These are phyloP conservation scores for Cyberlindnera mycetangii DNA, from an alignment of 805 yeast genomes.

Conservation along the genomic window DNA sequence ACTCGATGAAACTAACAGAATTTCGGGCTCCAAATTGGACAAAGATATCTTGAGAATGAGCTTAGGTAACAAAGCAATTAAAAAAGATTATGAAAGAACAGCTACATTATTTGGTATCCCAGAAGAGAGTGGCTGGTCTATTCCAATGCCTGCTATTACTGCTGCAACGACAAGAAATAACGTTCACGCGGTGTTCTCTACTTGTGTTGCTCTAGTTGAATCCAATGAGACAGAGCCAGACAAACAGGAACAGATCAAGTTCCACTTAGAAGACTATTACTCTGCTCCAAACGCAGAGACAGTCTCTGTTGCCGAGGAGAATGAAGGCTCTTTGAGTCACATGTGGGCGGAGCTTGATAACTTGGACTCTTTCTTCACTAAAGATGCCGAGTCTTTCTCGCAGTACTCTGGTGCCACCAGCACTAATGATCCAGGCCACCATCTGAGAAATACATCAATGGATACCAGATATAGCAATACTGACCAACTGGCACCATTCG, in stretches of 20 bases:
- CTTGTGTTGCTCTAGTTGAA: slow-evolving; percentile 51
- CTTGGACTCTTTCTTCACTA: slow-evolving; percentile 83
- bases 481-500: slow-evolving; percentile 49
- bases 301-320: slow-evolving; percentile 53
- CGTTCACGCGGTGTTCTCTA: slow-evolving; percentile 91
- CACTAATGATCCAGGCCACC: slow-evolving; percentile 27
- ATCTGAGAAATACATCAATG: slow-evolving; percentile 44
- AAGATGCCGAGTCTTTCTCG: slow-evolving; percentile 39
- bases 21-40: slow-evolving; percentile 90
- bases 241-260: slow-evolving; percentile 36
- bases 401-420: slow-evolving; percentile 25
- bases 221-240: slow-evolving; percentile 28
- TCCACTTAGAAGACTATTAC: slow-evolving; percentile 58
- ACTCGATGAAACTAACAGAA: slow-evolving; percentile 75
- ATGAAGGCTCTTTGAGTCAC: slow-evolving; percentile 75
- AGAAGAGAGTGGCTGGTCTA: slow-evolving; percentile 94
- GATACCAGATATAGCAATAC: slow-evolving; percentile 58
- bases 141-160: slow-evolving; percentile 91
- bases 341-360: slow-evolving; percentile 93
- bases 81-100: slow-evolving; percentile 79
- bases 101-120: slow-evolving; percentile 94
- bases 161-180: slow-evolving; percentile 88
- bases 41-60: slow-evolving; percentile 90
- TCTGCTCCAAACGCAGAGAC: slow-evolving; percentile 40
- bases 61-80: slow-evolving; percentile 74